These are phyloP conservation scores for Tinospora cordifolia DNA, from an alignment of 164 flowering plant species.

Conservation along the genomic window DNA sequence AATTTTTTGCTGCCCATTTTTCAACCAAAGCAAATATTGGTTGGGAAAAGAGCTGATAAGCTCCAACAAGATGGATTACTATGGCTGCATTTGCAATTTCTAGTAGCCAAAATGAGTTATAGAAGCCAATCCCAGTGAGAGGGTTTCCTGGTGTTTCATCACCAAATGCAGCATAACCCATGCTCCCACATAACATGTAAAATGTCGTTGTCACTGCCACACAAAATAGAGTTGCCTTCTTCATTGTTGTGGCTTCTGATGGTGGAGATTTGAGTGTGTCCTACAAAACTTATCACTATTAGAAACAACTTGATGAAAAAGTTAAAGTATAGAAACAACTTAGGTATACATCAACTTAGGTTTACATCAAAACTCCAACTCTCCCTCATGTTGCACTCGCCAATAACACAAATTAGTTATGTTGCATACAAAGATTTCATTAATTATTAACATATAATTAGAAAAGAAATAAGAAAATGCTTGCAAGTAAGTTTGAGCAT, in stretches of 20 bases:
- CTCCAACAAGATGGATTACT: constrained; percentile 59
- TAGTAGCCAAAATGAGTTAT: constrained; percentile 55
- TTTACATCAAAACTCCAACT: too few relatives aligned
- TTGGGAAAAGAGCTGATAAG: constrained; percentile 57
- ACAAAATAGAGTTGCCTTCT: constrained; percentile 45
- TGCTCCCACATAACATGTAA: constrained; percentile 60
- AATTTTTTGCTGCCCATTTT: constrained; percentile 32
- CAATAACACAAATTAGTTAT: too few relatives aligned
- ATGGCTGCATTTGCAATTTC: constrained; percentile 58
- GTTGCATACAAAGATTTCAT: too few relatives aligned
- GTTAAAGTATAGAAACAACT: too few relatives aligned
- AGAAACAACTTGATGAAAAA: too few relatives aligned
- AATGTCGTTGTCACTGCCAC: constrained; percentile 42
- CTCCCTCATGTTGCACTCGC: too few relatives aligned
- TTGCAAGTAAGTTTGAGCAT: too few relatives aligned
- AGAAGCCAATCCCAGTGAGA: constrained; percentile 63
- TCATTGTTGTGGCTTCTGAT: constrained; percentile 54
- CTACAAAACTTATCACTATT: constrained; percentile 1
- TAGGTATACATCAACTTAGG: too few relatives aligned
- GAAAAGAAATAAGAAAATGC: too few relatives aligned
- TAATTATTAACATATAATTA: too few relatives aligned
- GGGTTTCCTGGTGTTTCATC: constrained; percentile 50
- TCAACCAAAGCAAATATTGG: constrained; percentile 58
- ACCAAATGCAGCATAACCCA: constrained; percentile 65
- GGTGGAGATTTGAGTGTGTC: constrained; percentile 23